These are phyloP conservation scores for Dothideomycetes sp. DNA, from an alignment of 2,329 filamentous ascomycete species.

Conservation along the genomic window DNA sequence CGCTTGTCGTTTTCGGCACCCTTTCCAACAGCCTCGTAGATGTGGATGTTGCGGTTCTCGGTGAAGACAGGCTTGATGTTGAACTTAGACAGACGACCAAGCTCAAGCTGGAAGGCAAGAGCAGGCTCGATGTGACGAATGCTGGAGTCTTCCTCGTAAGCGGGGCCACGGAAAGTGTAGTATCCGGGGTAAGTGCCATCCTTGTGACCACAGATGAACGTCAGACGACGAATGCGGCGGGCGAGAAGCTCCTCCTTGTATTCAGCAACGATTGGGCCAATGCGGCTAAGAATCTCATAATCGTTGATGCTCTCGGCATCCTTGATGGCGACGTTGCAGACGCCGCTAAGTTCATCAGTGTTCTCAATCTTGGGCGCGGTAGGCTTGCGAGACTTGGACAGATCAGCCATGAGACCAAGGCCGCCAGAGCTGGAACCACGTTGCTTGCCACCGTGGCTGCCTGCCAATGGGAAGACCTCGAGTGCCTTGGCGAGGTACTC, in stretches of 20 bases:
- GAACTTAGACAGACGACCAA: constrained; percentile 89
- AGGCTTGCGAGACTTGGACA: constrained; percentile 21
- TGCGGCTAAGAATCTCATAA: constrained; percentile 64
- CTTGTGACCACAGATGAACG: constrained; percentile 90
- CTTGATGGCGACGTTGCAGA: constrained; percentile 83
- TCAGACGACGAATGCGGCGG: constrained; percentile 76
- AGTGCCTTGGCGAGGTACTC: constrained; percentile 76
- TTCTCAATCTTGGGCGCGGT: constrained; percentile 40
- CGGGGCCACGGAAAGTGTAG: constrained; percentile 93
- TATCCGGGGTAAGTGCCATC: constrained; percentile 94
- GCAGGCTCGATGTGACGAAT: constrained; percentile 97
- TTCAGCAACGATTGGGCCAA: constrained; percentile 63
- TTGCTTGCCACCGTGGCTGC: constrained; percentile 26
- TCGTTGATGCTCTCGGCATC: constrained; percentile 80
- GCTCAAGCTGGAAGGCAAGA: constrained; percentile 95
- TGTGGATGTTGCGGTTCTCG: constrained; percentile 97
- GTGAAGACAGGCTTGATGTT: constrained; percentile 97
- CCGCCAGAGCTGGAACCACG: constrained; percentile 37
- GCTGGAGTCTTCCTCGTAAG: constrained; percentile 81
- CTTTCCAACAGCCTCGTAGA: constrained; percentile 95
- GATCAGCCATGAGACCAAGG: constrained; percentile 40
- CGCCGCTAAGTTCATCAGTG: constrained; percentile 74
- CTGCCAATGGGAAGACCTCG: constrained; percentile 58
- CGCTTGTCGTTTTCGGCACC: constrained; percentile 92
- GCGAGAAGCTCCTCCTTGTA: constrained; percentile 75